Percentiles rank a stretch among this genome's conserved stretches.
Evolutionary conservation across 768 basidiomycete genomes (phyloP).

Genomic region (Russula compacta): DNA sequence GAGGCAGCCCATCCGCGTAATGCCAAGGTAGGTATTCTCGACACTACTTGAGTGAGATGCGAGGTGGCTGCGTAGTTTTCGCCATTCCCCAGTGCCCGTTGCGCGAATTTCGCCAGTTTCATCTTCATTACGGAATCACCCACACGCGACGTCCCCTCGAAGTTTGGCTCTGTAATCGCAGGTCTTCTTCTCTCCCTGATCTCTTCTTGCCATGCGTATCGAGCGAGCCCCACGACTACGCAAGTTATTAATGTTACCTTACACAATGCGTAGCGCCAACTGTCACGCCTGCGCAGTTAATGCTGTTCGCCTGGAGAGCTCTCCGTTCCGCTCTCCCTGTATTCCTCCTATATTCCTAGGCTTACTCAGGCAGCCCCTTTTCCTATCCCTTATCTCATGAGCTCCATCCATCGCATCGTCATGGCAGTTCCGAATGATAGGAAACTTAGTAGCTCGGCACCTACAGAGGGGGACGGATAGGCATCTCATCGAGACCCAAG

Average conservation of each 20-base stretch:
- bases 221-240: background rate
- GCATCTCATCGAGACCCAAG: no score
- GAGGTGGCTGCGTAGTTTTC: slow-evolving; percentile 9
- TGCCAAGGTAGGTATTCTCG: background rate
- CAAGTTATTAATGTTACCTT: background rate
- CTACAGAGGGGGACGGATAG: no score
- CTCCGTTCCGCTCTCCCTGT: background rate
- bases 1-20: background rate
- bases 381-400: background rate
- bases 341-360: background rate
- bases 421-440: no score
- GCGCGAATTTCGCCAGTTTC: slow-evolving; percentile 10
- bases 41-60: background rate
- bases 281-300: slow-evolving; percentile 1
- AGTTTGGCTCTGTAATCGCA: background rate
- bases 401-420: background rate
- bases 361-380: background rate
- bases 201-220: background rate
- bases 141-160: background rate
- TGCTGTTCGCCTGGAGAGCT: background rate
- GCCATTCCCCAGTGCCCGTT: slow-evolving; percentile 7
- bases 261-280: background rate
- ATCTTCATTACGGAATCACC: background rate
- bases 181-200: background rate
- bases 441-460: no score